phyloP scores from a whole-genome alignment of 352 stramenopile species.

The Peronospora farinosa region DNA sequence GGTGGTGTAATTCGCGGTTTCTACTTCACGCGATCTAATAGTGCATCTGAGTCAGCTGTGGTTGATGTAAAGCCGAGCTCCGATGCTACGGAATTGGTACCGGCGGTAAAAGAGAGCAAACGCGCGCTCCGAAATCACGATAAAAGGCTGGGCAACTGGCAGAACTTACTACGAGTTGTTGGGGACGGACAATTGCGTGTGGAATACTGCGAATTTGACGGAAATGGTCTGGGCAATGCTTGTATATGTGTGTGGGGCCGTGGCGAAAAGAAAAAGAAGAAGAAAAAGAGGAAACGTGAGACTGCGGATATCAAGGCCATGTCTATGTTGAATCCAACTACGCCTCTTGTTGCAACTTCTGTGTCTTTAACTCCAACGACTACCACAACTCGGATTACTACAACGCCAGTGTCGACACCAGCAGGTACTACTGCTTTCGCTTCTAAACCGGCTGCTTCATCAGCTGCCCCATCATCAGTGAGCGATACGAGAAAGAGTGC shows the following conservation, averaged over 20 bases:
- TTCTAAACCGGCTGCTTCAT: neutral
- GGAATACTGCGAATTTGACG: constrained; percentile 65
- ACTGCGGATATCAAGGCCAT: neutral
- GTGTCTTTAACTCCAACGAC: constrained; percentile 3
- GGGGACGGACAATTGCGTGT: constrained; percentile 41
- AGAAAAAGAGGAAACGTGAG: constrained; percentile 1
- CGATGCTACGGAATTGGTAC: constrained; percentile 7
- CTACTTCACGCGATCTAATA: constrained; percentile 41
- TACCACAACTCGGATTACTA: neutral
- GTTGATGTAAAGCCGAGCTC: constrained; percentile 17
- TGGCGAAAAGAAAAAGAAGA: constrained; percentile 23
- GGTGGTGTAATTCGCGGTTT: constrained; percentile 64
- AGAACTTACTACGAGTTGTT: constrained; percentile 52
- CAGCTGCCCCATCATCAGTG: neutral
- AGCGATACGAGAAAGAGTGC: constrained; percentile 1
- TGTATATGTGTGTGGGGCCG: constrained; percentile 54
- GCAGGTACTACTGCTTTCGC: neutral
- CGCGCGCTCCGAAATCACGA: constrained; percentile 9
- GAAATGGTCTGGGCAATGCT: constrained; percentile 53
- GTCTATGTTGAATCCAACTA: constrained; percentile 1
- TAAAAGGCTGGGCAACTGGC: constrained; percentile 39
- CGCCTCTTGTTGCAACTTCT: constrained; percentile 4
- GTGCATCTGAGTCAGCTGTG: constrained; percentile 10
- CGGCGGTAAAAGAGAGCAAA: constrained; percentile 17
- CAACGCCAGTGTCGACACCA: neutral